Evolutionary conservation across 495 filamentous ascomycete species (phyloP).

Genomic region (Viridothelium virens): DNA sequence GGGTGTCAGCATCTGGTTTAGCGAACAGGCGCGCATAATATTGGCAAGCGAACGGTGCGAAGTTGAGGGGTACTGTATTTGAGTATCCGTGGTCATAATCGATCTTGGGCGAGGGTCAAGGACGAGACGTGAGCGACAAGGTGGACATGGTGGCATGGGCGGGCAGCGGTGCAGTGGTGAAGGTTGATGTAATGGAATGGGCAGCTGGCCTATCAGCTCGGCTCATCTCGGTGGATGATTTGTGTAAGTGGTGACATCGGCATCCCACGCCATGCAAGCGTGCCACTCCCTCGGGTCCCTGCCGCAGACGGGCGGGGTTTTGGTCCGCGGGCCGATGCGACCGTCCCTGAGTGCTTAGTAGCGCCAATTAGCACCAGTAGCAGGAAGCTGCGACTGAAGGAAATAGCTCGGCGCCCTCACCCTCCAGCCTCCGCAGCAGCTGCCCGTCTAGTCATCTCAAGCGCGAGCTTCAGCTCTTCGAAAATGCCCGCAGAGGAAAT

Average conservation of each 20-base stretch:
- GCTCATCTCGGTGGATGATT: not conserved
- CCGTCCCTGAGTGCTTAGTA: not conserved
- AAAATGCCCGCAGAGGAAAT: too few relatives aligned
- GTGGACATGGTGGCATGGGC: not conserved
- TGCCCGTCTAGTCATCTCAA: too few relatives aligned
- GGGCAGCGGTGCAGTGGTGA: not conserved
- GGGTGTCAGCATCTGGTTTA: not conserved
- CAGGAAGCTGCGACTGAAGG: too few relatives aligned
- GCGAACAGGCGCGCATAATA: not conserved
- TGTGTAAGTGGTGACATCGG: not conserved
- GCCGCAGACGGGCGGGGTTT: not conserved
- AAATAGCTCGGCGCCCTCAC: too few relatives aligned
- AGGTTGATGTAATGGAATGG: constrained; percentile 8
- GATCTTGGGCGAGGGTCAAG: not conserved
- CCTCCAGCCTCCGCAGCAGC: too few relatives aligned
- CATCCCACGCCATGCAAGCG: not conserved
- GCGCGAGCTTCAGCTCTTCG: not conserved
- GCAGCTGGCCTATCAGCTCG: not conserved
- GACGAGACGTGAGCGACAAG: not conserved
- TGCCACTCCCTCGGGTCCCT: not conserved
- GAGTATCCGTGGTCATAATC: too few relatives aligned
- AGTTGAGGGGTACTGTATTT: not conserved
- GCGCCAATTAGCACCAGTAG: not conserved
- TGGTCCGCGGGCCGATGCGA: constrained; percentile 10
- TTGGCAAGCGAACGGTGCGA: not conserved